A percentile compares a stretch with the other conserved stretches of the same genome.
phyloP scores from a whole-genome alignment of 768 basidiomycete species.

The Trametes villosa region DNA sequence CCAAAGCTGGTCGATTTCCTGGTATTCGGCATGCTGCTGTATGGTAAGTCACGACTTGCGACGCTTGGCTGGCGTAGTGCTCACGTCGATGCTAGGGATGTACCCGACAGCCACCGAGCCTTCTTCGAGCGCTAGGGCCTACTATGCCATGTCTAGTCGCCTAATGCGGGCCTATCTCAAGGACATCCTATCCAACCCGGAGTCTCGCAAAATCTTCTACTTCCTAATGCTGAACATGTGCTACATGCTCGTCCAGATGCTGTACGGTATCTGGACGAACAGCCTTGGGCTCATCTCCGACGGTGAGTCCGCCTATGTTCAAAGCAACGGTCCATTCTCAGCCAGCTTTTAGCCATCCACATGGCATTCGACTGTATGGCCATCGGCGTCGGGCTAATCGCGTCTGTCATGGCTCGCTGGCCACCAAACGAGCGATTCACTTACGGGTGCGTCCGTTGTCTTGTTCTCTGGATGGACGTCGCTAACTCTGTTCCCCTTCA shows the following conservation, averaged over 20 bases:
- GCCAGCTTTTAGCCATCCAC: slow-evolving; percentile 75
- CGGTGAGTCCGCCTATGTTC: slow-evolving; percentile 54
- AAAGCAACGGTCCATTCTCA: too few relatives aligned
- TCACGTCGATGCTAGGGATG: slow-evolving; percentile 3
- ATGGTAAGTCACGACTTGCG: slow-evolving; percentile 51
- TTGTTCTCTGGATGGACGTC: not conserved
- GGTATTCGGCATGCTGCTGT: slow-evolving; percentile 61
- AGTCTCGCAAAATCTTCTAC: slow-evolving; percentile 95
- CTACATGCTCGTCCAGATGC: slow-evolving; percentile 97
- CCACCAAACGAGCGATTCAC: slow-evolving; percentile 93
- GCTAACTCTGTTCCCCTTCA: slow-evolving; percentile 34
- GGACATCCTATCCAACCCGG: slow-evolving; percentile 87
- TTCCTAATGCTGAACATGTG: slow-evolving; percentile 93
- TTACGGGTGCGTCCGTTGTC: slow-evolving; percentile 71
- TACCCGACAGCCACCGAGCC: slow-evolving; percentile 11
- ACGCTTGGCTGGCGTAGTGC: not conserved
- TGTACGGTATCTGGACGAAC: slow-evolving; percentile 98
- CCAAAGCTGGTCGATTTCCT: slow-evolving; percentile 63
- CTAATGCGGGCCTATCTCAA: slow-evolving; percentile 74
- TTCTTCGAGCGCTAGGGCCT: slow-evolving; percentile 12
- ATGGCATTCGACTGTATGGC: slow-evolving; percentile 99
- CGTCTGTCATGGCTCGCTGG: slow-evolving; percentile 98
- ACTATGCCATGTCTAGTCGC: slow-evolving; percentile 32
- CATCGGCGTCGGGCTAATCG: slow-evolving; percentile 92
- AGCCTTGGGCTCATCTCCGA: slow-evolving; percentile 96